Evolutionary conservation across 768 basidiomycete species (phyloP).

Genomic region (Podaxis sp.): DNA sequence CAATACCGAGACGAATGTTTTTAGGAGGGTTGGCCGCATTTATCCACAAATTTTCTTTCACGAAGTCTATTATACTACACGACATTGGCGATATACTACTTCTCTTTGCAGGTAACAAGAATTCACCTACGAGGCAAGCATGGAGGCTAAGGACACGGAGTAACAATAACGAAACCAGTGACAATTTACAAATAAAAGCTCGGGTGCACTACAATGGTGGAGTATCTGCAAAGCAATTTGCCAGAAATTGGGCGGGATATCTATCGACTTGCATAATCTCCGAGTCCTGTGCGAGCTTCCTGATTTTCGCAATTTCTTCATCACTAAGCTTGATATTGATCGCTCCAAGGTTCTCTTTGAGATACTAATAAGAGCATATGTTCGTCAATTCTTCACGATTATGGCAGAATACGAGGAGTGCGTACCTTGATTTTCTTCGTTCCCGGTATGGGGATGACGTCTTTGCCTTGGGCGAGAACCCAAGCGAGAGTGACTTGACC

Average conservation of each 20-base stretch:
- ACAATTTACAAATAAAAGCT: neutral
- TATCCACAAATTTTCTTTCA: too few species aligned
- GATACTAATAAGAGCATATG: constrained; percentile 21
- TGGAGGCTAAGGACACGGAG: neutral
- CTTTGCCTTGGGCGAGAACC: constrained; percentile 42
- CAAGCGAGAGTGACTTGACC: constrained; percentile 48
- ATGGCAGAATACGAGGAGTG: neutral
- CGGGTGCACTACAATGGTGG: neutral
- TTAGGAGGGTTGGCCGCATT: too few species aligned
- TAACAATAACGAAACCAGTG: neutral
- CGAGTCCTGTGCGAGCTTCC: constrained; percentile 29
- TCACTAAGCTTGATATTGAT: constrained; percentile 26
- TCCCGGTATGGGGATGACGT: constrained; percentile 46
- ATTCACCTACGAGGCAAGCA: too few species aligned
- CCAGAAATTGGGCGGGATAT: constrained; percentile 26
- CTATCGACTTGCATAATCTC: constrained; percentile 26
- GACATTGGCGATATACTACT: too few species aligned
- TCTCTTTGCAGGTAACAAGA: too few species aligned
- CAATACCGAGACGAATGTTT: too few species aligned
- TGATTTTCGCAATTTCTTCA: constrained; percentile 33
- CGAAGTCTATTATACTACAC: too few species aligned
- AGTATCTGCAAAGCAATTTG: constrained; percentile 16
- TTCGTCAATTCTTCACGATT: neutral
- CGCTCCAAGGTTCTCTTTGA: constrained; percentile 41
- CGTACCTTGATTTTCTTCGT: constrained; percentile 35